Evolutionary conservation across 2,329 filamentous ascomycete species (phyloP).

Genomic region (Talaromyces sp.): DNA sequence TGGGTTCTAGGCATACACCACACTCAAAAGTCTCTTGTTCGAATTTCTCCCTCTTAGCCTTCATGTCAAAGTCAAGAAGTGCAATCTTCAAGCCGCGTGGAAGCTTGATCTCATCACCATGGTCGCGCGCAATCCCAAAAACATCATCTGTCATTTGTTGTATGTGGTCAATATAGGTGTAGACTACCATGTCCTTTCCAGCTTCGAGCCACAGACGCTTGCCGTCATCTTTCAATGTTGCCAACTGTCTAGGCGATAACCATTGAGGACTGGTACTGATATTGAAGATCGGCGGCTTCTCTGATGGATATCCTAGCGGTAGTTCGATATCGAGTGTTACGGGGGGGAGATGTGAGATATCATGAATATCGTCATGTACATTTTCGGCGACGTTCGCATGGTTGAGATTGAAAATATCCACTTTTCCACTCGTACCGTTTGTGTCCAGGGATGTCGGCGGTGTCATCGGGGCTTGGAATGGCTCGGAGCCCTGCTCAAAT

Average conservation of each 20-base stretch:
- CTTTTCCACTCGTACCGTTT: conserved; percentile 25
- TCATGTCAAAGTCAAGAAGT: conserved; percentile 74
- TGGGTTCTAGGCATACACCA: conserved; percentile 84
- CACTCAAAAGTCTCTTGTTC: conserved; percentile 83
- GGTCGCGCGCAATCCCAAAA: conserved; percentile 48
- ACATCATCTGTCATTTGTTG: conserved; percentile 56
- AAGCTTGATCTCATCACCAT: conserved; percentile 46
- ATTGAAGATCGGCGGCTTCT: conserved; percentile 49
- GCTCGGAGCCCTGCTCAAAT: conserved; percentile 39
- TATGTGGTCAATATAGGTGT: conserved; percentile 58
- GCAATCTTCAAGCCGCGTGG: conserved; percentile 59
- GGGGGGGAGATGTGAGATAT: conserved; percentile 56
- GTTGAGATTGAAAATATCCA: conserved; percentile 7
- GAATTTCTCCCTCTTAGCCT: conserved; percentile 70
- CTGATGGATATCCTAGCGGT: conserved; percentile 55
- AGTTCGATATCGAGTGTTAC: conserved; percentile 53
- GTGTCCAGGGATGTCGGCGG: conserved; percentile 43
- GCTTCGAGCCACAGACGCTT: conserved; percentile 58
- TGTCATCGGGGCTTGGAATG: conserved; percentile 34
- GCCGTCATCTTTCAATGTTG: conserved; percentile 48
- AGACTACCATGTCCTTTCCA: conserved; percentile 56
- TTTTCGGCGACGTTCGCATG: conserved; percentile 20
- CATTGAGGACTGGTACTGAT: conserved; percentile 52
- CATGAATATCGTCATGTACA: conserved; percentile 38
- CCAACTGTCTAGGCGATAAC: conserved; percentile 48